Evolutionary conservation across 192 early-diverging fungal genomes (phyloP), one percentile per base, ranked within the genome.

Genomic region (Spizellomyces sp.): DNA sequence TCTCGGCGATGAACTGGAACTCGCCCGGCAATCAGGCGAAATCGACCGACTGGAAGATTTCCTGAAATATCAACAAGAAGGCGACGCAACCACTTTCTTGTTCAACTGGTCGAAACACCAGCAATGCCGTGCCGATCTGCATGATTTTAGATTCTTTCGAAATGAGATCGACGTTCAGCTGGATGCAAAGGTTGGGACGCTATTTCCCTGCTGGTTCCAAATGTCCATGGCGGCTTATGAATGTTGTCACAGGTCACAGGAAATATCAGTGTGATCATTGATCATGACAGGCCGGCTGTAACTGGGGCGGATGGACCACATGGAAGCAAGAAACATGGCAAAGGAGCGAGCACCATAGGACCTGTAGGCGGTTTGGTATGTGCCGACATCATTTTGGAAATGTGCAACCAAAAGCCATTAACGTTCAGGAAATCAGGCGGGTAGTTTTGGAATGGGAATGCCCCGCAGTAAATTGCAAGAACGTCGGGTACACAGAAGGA

Each of bases 21-120:
- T 88, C 14, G 71, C 75, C 45, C 75, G 87, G 5, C 87, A 88
- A 52, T 36, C 83, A 14, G 75, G 59, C 46, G 87, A 88, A 74
- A 84, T 88, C 43, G 80, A 81, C 12, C 75, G 80, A 10, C 60
- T 88, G n/a, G 87, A 88, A 66, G 76, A 81, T 9, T 88, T 88
- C 58, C 48, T 88, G 48, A 64, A 66, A 36, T 88, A 88, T 71
- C 81, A 83, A 62, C 81, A 86, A 65, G 59, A 74, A 56, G 86
- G 86, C 46, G 85, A 87, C 67, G 80, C 86, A 1, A 88, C 80
- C 9, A 75, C 77, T 8, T 88, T 83, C 73, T 61, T 88, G 45
- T 88, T 86, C 69, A 78, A 61, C 59, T 88, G 86, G 84, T 48
- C 80, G 10, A 73, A 76, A 15, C 83, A 88, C 48, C 88, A 84